Conservation (phyloP, 2,329 filamentous ascomycete species). For the Alternaria alternata region DNA sequence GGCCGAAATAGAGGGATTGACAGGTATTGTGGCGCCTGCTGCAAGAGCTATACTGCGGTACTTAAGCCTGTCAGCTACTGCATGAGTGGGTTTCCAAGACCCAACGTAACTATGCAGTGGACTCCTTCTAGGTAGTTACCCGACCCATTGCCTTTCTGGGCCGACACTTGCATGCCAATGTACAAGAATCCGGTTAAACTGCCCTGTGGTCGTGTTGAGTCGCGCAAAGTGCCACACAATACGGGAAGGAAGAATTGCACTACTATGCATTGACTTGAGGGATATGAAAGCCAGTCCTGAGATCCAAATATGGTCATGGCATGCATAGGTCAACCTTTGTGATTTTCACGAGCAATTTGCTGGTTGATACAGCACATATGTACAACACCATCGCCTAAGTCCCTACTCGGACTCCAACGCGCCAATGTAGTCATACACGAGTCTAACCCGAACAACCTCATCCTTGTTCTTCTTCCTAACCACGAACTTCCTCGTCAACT, state of each 20-base stretch:
- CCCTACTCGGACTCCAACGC: constrained; percentile 22
- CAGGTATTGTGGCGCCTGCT: constrained; percentile 11
- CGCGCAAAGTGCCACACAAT: constrained; percentile 7
- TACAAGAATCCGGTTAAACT: constrained; percentile 7
- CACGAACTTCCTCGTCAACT: constrained; percentile 42
- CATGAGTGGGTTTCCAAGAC: not conserved
- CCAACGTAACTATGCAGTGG: not conserved
- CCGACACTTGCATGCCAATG: not conserved
- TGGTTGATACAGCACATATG: not conserved
- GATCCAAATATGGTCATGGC: not conserved
- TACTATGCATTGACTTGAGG: constrained; percentile 4
- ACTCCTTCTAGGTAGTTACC: not conserved
- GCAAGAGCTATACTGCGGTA: constrained; percentile 17
- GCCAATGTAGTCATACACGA: constrained; percentile 49
- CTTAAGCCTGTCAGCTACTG: constrained; percentile 10
- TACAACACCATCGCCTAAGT: not conserved
- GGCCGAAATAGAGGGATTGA: not conserved
- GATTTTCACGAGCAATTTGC: not conserved
- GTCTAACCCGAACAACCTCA: constrained; percentile 36
- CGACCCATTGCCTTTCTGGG: not conserved
- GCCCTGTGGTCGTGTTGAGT: not conserved
- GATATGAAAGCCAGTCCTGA: constrained; percentile 7
- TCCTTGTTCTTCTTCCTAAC: constrained; percentile 44
- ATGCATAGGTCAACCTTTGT: not conserved
- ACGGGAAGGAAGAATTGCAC: constrained; percentile 5